Base-by-base conservation (phyloP, 2,329 filamentous ascomycete species). In the Alternaria sp. region DNA sequence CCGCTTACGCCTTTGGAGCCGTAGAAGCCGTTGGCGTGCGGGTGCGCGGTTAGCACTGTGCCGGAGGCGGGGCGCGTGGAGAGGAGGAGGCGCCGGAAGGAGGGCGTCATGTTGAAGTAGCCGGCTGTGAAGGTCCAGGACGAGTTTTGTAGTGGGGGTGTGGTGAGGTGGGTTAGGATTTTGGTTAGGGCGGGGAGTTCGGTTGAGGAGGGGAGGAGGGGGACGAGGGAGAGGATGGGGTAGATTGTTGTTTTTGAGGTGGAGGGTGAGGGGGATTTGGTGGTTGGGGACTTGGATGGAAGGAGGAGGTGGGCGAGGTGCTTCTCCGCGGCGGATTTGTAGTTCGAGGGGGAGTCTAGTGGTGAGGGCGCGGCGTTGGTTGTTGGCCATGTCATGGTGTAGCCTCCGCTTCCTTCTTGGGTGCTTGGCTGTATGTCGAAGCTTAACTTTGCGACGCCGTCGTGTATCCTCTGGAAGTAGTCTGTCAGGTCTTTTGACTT, bases 41-140 rank as follows among this genome's bases (percentile, higher is more conserved):
- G 96, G 1, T 93, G 94, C 2, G 96, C 96, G 0, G 96, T 97
- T 58, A 99, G 90, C 21, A 99, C 92, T 0, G 91, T 94, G 64
- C 93, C 96, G 45, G 85, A 85, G 2, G 82, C 80, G 0, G 90
- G 91, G 1, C 89, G 87, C 0, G 93, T 94, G 7, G 86, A 84
- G 30, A 99, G 88, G 0, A 99, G 85, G 1, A 97, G 87, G 43
- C 90, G 87, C 3, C 92, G 94, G 20, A 98, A 87, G 5, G 90
- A 89, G 0, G 94, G 91, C 7, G 94, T 94, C 60, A 97, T 97
- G 82, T 99, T 99, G 84, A 99, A 99, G 82, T 99, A 99, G 56
- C 96, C 96, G 0, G 96, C 96, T 1, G 96, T 98, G 79, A 99
- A 98, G 0, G 93, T 96, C 96, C 96, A 99, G 14, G 89, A 90